Evolutionary conservation across 768 basidiomycete species (phyloP), one percentile per base, ranked within the genome.

Genomic region (Coprinopsis cinerea): DNA sequence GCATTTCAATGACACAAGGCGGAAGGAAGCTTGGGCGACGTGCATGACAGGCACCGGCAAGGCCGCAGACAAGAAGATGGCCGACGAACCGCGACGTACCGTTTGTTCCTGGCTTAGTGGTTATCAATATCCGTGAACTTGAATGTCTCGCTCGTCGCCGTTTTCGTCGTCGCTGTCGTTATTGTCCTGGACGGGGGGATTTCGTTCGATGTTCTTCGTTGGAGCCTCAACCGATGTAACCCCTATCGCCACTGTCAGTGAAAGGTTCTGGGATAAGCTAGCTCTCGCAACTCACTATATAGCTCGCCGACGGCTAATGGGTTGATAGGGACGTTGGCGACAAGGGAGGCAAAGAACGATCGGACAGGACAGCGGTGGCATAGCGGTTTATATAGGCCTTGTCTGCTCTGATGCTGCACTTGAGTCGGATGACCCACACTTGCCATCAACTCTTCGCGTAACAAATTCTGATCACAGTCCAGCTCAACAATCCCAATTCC

Each of bases 301-400:
- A 13, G 18, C 37, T 39, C 37, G 18, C 37, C 37, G 18, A 39
- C 18, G 37, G 13, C 41, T 43, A 39, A 18, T 17, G 13, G 41
- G 10, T 43, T 18, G 23, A 17, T 17, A 17, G 20, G 22, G 41
- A 43, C 7, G 9, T 10, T 24, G 41, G 41, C 25, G 41, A 43
- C 41, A 17, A 10, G 41, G 25, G 41, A 43, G 41, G 22, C 41
- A 43, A 17, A 43, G 24, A 26, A 25, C 41, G 41, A 43, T 43
- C 41, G 41, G 25, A 43, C 17, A 17, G 22, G 41, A 6, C 41
- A 43, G 41, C 24, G 23, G 22, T n/a, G 23, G 41, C 24, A 39
- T 20, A 17, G 18, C 13, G 37, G 37, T 43, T 23, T 43, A 43
- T 43, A 43, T 25, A 22, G n/a, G n/a, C n/a, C n/a, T n/a, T n/a